Base-by-base conservation (phyloP, 768 basidiomycete genomes). In the Boletus vinaceobasis region DNA sequence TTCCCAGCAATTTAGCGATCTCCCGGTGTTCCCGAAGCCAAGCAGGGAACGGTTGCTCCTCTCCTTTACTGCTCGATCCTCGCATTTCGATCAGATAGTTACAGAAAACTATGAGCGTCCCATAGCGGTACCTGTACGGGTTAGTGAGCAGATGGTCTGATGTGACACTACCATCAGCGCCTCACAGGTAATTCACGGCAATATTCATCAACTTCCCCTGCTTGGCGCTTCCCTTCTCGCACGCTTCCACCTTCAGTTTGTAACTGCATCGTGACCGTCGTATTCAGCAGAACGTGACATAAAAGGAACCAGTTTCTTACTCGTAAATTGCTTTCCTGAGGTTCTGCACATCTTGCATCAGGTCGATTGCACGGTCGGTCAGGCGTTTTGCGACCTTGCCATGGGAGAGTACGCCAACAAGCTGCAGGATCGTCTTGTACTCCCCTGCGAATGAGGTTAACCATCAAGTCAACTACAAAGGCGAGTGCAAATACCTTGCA, bases 321-420 rank as follows among this genome's bases (percentile, higher is more conserved):
- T 96, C 92, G 67, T 92, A 97, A 46, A 99, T 88, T 0, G 97
- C 93, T 69, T 91, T 92, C 35, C 97, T 84, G 37, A 99, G 76
- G 67, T 99, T 99, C 71, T 99, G 97, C 0, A 99, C 95, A 59
- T 95, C 94, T 73, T 91, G 88, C 90, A 94, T 93, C 61, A 86
- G 73, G 71, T 98, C 95, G 60, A 97, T 85, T 2, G 89, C 93
- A 23, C 83, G 76, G 69, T 98, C 96, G 0, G 93, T 87, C 56
- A 98, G 70, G 39, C 85, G 83, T 72, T 99, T 99, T 11, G 97
- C 96, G 10, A 86, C 75, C 71, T 98, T 98, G 19, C 97, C 96
- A 62, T 95, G 82, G 8, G 90, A 89, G 31, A 98, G 80, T 11
- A 98, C 88, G 5, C 92, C 88, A 43, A 97, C 92, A 53, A 99